Evolutionary conservation across 2,329 filamentous ascomycete genomes (phyloP).

Genomic region (Delphinella strobiligena): DNA sequence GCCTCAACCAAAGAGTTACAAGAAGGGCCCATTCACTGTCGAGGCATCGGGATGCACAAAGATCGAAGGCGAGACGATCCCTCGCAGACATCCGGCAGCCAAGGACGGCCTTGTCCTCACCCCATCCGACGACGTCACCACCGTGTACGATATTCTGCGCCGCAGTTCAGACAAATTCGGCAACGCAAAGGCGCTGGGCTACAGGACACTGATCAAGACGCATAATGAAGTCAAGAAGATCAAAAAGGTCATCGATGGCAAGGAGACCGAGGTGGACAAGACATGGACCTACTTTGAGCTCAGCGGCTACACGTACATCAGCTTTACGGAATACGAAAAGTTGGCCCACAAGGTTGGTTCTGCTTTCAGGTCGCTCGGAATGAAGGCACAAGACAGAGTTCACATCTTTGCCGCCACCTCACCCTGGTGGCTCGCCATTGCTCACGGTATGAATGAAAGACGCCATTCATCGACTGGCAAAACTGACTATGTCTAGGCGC

Average conservation of each 20-base stretch:
- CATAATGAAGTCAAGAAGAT: conserved; percentile 82
- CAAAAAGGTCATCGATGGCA: conserved; percentile 75
- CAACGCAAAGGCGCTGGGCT: conserved; percentile 46
- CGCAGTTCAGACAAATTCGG: conserved; percentile 49
- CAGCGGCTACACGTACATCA: conserved; percentile 61
- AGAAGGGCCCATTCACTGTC: conserved; percentile 63
- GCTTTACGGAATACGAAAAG: conserved; percentile 67
- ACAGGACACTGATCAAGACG: conserved; percentile 60
- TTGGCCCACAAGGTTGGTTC: conserved; percentile 57
- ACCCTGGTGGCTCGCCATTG: conserved; percentile 71
- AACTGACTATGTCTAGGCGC: conserved; percentile 43
- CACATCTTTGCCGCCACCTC: conserved; percentile 80
- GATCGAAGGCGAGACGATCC: conserved; percentile 71
- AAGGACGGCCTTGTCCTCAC: conserved; percentile 57
- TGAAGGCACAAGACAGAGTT: conserved; percentile 54
- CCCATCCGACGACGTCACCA: conserved; percentile 58
- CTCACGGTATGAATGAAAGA: conserved; percentile 24
- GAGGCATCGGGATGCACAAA: conserved; percentile 57
- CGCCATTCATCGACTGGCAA: background rate
- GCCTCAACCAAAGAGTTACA: conserved; percentile 36
- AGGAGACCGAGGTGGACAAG: conserved; percentile 71
- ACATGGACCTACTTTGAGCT: conserved; percentile 87
- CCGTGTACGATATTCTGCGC: conserved; percentile 67
- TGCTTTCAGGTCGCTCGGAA: conserved; percentile 62
- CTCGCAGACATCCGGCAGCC: conserved; percentile 59